Evolutionary conservation across 2,329 filamentous ascomycete species (phyloP), one percentile per base, ranked within the genome.

Genomic region (Parascedosporium putredinis): DNA sequence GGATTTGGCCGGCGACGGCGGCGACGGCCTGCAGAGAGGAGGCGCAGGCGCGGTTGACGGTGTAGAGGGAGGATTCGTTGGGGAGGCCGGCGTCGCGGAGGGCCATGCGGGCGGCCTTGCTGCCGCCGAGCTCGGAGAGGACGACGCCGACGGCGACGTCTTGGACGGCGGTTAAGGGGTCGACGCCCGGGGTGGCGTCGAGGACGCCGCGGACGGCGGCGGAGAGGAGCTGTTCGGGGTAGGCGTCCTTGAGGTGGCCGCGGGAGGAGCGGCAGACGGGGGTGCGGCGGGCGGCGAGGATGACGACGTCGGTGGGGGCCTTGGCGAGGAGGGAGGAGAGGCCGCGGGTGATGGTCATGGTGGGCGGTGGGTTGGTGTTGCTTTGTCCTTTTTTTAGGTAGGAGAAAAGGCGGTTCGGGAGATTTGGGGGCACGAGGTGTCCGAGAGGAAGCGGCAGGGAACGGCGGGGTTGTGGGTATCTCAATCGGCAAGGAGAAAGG

Each of bases 21-120:
- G 88, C 84, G 47, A 96, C 84, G 23, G 85, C 83, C 57, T 87
- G 83, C 46, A 96, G 74, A 2, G 84, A 84, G 5, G 81, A 87
- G 14, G 83, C 81, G 66, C 90, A 96, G 12, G 90, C 89, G 34
- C 91, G 78, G 70, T 96, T 96, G 57, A 93, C 79, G 0, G 90
- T 96, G 69, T 89, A 84, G 58, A 96, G 83, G 12, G 81, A 76
- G 1, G 87, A 89, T 1, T 76, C 75, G 56, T 77, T 76, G 14
- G 86, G 77, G 61, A 83, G 87, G 29, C 88, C 88, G 51, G 84
- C 83, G 68, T 95, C 87, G 67, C 89, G 85, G 58, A 91, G 79
- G 42, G 88, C 88, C 87, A 94, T 95, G 55, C 90, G 86, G 1
- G 86, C 88, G 0, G 89, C 89, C 72, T 96, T 96, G 57, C 79